Evolutionary conservation across 2,329 filamentous ascomycete genomes (phyloP).

Genomic region (Penicillium sp.): DNA sequence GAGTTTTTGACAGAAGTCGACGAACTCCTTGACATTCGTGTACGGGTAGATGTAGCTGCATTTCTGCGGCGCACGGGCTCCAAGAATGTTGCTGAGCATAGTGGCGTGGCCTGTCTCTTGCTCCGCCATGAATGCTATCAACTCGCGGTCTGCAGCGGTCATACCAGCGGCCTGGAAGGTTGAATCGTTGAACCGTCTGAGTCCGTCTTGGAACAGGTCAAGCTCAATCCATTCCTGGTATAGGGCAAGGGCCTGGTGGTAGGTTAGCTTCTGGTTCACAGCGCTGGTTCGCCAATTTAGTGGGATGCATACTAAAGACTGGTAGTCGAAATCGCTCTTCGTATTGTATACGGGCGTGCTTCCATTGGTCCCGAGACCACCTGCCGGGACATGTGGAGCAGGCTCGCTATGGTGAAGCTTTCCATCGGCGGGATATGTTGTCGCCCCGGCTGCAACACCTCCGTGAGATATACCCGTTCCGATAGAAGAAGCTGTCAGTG

Average conservation of each 20-base stretch:
- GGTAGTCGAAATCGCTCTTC: constrained; percentile 72
- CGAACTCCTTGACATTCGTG: constrained; percentile 62
- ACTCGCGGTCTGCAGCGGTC: constrained; percentile 57
- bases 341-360: constrained; percentile 65
- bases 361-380: constrained; percentile 71
- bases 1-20: constrained; percentile 80
- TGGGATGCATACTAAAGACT: constrained; percentile 50
- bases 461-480: constrained; percentile 51
- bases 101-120: constrained; percentile 73
- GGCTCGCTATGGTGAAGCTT: constrained; percentile 58
- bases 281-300: neutral
- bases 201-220: constrained; percentile 69
- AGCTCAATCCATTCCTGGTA: constrained; percentile 82
- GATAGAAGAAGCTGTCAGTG: constrained; percentile 45
- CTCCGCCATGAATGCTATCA: constrained; percentile 68
- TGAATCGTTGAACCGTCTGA: constrained; percentile 58
- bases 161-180: constrained; percentile 64
- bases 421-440: constrained; percentile 64
- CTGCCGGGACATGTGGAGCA: constrained; percentile 62
- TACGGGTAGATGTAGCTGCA: constrained; percentile 78
- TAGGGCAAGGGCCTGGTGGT: constrained; percentile 51
- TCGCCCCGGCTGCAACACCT: constrained; percentile 54
- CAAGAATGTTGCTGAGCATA: constrained; percentile 67
- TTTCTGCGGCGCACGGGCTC: constrained; percentile 58
- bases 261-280: neutral